A percentile compares a stretch with the other conserved stretches of the same genome.
Conservation (phyloP, 352 stramenopile genomes). For the Lagenidium giganteum region DNA sequence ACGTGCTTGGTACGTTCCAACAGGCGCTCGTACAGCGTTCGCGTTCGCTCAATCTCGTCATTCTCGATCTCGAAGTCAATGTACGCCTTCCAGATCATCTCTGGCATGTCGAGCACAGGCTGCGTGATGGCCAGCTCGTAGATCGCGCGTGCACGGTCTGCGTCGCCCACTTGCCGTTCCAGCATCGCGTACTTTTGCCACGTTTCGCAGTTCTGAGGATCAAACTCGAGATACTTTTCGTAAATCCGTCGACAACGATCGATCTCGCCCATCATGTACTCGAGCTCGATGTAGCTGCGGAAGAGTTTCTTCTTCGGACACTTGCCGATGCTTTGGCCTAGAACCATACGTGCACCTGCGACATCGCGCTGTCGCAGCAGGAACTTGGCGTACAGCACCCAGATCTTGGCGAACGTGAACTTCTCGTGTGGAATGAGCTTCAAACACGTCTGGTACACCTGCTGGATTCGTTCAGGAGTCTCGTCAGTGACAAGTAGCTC, state of each 20-base stretch:
- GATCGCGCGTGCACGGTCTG: conserved; percentile 90
- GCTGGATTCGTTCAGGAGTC: conserved; percentile 64
- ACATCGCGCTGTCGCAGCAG: conserved; percentile 95
- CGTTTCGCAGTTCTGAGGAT: conserved; percentile 88
- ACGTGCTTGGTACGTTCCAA: conserved; percentile 97
- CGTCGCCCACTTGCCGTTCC: conserved; percentile 94
- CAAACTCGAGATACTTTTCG: conserved; percentile 80
- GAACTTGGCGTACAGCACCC: conserved; percentile 96
- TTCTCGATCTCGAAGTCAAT: conserved; percentile 98
- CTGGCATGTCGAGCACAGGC: conserved; percentile 96
- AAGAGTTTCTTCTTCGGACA: conserved; percentile 93
- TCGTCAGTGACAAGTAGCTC: conserved; percentile 88
- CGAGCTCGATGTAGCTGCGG: conserved; percentile 91
- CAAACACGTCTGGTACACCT: conserved; percentile 95
- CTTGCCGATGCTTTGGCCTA: conserved; percentile 93
- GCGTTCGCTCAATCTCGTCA: conserved; percentile 78
- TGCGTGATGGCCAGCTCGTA: conserved; percentile 96
- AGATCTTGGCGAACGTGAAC: conserved; percentile 99
- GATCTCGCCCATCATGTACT: conserved; percentile 97
- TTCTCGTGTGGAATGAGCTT: conserved; percentile 91
- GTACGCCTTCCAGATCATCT: conserved; percentile 99
- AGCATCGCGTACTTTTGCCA: conserved; percentile 96
- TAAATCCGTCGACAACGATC: conserved; percentile 93
- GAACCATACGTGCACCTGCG: conserved; percentile 80
- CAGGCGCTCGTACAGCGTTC: conserved; percentile 93